Evolutionary conservation across 1,284 basidiomycete genomes (phyloP), one percentile per base, ranked within the genome.

Genomic region (Ustanciosporium gigantosporum): DNA sequence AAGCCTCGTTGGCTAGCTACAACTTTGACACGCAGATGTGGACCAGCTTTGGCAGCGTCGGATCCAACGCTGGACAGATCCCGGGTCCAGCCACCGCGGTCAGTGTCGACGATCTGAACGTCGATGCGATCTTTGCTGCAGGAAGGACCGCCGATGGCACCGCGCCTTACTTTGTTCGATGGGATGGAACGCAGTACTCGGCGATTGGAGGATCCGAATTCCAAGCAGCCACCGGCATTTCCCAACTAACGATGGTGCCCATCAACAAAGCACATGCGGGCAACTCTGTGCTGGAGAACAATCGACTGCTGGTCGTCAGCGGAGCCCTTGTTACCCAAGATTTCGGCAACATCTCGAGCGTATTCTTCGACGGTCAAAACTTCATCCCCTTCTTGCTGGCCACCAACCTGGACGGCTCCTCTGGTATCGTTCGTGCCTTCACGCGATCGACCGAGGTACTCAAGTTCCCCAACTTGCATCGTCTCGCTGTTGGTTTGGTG

Each of bases 21-120:
- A 82, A 82, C 60, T 87, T 91, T 70, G 70, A 82, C 41, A 88
- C 88, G 64, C 73, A 68, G 46, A 85, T 85, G 0, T 72, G 66
- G 66, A 37, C 48, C 22, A 38, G 36, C 21, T 95, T 93, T 90
- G 80, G 81, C n/a, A 76, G 84, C 5, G 79, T 97, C 19, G 91
- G 90, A 9, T 78, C 80, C 32, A 79, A 83, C 32, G 39, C 67
- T 11, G 79, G 79, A 13, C 82, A 85, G 39, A 82, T 95, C 14
- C 90, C 91, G 35, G 94, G 94, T 2, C 90, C 91, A 1, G 89
- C 92, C 0, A 88, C 90, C 7, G 91, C 94, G 13, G 78, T 96
- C 41, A 88, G 87, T 46, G 87, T 93, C 42, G 89, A 97, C 78
- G 82, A 88, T 65, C 83, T 84, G 24, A 90, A 95, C 74, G 79